Percentiles rank a stretch among this genome's conserved stretches.
Evolutionary conservation across 1,284 basidiomycete genomes (phyloP).

Genomic region (Xerocomus nothofagi): DNA sequence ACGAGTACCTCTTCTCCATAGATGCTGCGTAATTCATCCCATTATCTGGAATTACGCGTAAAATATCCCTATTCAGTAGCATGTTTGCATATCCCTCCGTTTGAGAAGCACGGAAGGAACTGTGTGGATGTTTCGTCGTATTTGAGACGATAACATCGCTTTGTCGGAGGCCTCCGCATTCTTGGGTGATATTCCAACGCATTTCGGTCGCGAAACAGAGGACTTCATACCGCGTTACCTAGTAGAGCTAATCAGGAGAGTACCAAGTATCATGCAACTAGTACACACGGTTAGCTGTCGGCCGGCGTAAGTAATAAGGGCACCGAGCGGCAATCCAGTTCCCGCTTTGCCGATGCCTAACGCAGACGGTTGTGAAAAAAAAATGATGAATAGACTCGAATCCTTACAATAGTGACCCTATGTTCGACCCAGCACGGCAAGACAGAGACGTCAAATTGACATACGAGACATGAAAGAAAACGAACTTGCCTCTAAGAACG

Average conservation of each 20-base stretch:
- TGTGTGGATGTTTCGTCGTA: background rate
- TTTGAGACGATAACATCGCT: slow-evolving; percentile 21
- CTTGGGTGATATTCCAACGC: slow-evolving; percentile 25
- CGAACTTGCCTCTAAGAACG: slow-evolving; percentile 23
- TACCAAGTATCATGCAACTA: no score
- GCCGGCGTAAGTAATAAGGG: slow-evolving; percentile 22
- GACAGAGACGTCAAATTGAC: background rate
- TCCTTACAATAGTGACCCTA: slow-evolving; percentile 32
- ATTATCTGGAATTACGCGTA: slow-evolving; percentile 20
- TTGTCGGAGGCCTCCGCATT: slow-evolving; percentile 16
- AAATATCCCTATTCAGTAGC: slow-evolving; percentile 19
- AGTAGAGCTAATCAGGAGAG: background rate
- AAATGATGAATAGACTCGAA: background rate
- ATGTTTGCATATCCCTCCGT: background rate
- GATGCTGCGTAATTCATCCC: background rate
- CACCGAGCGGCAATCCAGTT: slow-evolving; percentile 28
- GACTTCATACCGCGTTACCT: slow-evolving; percentile 33
- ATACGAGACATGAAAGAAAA: background rate
- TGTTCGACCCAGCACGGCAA: background rate
- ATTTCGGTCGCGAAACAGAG: slow-evolving; percentile 31
- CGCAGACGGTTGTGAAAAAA: background rate
- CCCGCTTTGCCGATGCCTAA: slow-evolving; percentile 32
- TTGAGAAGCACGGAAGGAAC: background rate
- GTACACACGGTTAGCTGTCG: slow-evolving; percentile 28
- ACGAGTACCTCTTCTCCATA: slow-evolving; percentile 13